Evolutionary conservation across 2,329 filamentous ascomycete genomes (phyloP).

Genomic region (Aspergillus cejpii): DNA sequence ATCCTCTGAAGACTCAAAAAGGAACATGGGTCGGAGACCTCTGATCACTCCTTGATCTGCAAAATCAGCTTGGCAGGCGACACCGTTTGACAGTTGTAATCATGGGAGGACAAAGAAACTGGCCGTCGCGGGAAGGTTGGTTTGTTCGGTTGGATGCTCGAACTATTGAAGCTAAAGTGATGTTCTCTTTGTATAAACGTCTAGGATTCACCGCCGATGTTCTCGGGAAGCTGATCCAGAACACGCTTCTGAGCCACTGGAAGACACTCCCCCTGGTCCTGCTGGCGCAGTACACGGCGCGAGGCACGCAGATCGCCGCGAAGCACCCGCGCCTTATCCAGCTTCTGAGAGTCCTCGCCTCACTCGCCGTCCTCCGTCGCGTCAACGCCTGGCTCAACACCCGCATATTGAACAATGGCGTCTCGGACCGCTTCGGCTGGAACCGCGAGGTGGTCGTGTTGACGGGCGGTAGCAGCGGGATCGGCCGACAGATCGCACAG

Average conservation of each 20-base stretch:
- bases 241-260: slow-evolving; percentile 58
- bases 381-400: slow-evolving; percentile 49
- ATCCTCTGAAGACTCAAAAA: too few species aligned
- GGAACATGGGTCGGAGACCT: background rate
- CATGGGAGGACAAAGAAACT: slow-evolving; percentile 6
- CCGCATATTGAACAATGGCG: slow-evolving; percentile 43
- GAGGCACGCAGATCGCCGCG: slow-evolving; percentile 51
- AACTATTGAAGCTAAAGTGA: background rate
- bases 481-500: slow-evolving; percentile 60
- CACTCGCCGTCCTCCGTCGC: slow-evolving; percentile 46
- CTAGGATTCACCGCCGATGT: slow-evolving; percentile 55
- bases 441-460: slow-evolving; percentile 63
- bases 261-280: slow-evolving; percentile 59
- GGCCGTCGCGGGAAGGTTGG: slow-evolving; percentile 32
- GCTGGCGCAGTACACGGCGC: slow-evolving; percentile 56
- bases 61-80: background rate
- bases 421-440: slow-evolving; percentile 46
- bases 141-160: background rate
- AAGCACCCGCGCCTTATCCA: slow-evolving; percentile 49
- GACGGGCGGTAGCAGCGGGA: slow-evolving; percentile 68
- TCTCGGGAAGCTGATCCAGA: slow-evolving; percentile 51
- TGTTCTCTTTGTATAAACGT: background rate
- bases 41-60: background rate
- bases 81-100: background rate
- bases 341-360: slow-evolving; percentile 49